A percentile compares a stretch with the other conserved stretches of the same genome.
phyloP scores from a whole-genome alignment of 1,139 yeast species.

The Schwanniomyces etchellsii region DNA sequence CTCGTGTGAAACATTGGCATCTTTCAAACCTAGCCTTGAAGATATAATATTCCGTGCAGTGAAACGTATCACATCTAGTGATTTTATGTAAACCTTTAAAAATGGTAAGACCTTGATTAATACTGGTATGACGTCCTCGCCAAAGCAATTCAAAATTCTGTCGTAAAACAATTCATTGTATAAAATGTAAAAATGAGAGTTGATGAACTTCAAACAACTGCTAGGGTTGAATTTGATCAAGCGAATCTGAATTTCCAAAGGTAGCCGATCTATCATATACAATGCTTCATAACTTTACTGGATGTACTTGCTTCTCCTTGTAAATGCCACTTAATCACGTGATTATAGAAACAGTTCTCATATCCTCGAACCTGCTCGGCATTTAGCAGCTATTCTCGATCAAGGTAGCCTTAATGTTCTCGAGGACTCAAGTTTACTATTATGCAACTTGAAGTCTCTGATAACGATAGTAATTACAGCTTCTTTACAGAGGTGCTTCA shows the following conservation, averaged over 20 bases:
- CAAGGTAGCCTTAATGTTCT: too few species aligned
- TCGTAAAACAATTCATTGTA: constrained; percentile 46
- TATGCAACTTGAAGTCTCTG: too few species aligned
- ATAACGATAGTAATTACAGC: too few species aligned
- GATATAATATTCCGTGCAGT: constrained; percentile 30
- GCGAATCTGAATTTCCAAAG: constrained; percentile 45
- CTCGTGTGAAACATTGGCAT: constrained; percentile 6
- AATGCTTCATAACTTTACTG: background rate
- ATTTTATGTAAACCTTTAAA: constrained; percentile 38
- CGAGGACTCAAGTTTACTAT: too few species aligned
- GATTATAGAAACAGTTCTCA: too few species aligned
- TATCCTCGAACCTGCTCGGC: too few species aligned
- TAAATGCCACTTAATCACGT: too few species aligned
- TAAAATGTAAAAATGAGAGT: constrained; percentile 38
- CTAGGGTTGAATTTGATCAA: constrained; percentile 37
- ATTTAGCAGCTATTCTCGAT: too few species aligned
- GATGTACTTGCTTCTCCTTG: too few species aligned
- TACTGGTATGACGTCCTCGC: constrained; percentile 27
- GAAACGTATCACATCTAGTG: constrained; percentile 44
- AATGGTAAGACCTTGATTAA: constrained; percentile 31
- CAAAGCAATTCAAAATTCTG: constrained; percentile 38
- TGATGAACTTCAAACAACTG: constrained; percentile 35
- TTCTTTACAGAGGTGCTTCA: too few species aligned
- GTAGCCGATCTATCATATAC: constrained; percentile 29
- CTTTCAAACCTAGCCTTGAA: constrained; percentile 17